These are phyloP conservation scores for Pseudogymnoascus verrucosus DNA, from an alignment of 2,329 filamentous ascomycete genomes.

Conservation along the genomic window DNA sequence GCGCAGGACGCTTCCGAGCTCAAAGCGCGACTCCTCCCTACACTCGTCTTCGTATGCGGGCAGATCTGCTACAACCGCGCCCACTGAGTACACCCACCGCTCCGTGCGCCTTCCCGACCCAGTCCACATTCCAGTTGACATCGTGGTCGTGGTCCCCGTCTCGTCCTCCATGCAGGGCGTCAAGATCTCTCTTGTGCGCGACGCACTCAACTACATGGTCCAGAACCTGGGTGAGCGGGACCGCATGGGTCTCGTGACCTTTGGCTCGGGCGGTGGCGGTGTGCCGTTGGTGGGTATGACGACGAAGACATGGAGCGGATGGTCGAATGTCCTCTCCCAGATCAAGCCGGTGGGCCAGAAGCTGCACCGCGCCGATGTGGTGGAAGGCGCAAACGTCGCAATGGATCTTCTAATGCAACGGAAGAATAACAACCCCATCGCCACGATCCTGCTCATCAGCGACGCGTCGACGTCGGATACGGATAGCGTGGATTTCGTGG, in stretches of 20 bases:
- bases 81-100: slow-evolving; percentile 78
- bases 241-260: slow-evolving; percentile 94
- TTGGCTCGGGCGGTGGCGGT: slow-evolving; percentile 87
- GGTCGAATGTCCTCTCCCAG: slow-evolving; percentile 75
- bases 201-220: slow-evolving; percentile 88
- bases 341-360: slow-evolving; percentile 94
- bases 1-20: slow-evolving; percentile 46
- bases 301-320: slow-evolving; percentile 86
- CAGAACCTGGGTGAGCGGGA: slow-evolving; percentile 83
- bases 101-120: slow-evolving; percentile 28
- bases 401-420: slow-evolving; percentile 99
- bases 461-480: slow-evolving; percentile 91
- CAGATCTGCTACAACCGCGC: slow-evolving; percentile 77
- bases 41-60: slow-evolving; percentile 71
- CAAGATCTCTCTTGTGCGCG: slow-evolving; percentile 89
- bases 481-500: slow-evolving; percentile 95
- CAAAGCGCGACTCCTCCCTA: slow-evolving; percentile 69
- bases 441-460: slow-evolving; percentile 92
- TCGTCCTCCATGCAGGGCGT: slow-evolving; percentile 99
- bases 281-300: slow-evolving; percentile 98
- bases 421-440: slow-evolving; percentile 90
- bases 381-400: slow-evolving; percentile 93
- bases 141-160: slow-evolving; percentile 93
- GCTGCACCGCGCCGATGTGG: slow-evolving; percentile 90
- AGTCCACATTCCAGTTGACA: slow-evolving; percentile 84